Percentiles rank a stretch among this genome's conserved stretches.
Evolutionary conservation across 345 rosid genomes (phyloP).

Genomic region (Brassica carinata): DNA sequence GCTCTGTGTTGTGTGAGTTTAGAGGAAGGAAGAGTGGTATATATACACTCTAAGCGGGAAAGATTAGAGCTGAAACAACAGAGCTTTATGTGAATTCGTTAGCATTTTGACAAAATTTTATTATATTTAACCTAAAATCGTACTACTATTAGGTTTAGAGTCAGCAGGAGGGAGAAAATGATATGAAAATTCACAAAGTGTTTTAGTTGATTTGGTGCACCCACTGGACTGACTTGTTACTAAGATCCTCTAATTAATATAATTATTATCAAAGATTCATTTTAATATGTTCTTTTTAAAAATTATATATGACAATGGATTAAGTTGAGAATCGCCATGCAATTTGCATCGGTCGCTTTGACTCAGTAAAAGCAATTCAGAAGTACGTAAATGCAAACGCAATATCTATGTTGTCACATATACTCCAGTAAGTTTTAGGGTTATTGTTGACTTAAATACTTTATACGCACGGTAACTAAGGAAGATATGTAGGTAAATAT

Average conservation of each 20-base stretch:
- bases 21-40: constrained; percentile 21
- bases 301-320: neutral
- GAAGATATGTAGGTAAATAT: neutral
- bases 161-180: constrained; percentile 30
- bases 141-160: constrained; percentile 30
- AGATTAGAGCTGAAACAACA: constrained; percentile 17
- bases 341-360: neutral
- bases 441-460: neutral
- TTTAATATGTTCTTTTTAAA: neutral
- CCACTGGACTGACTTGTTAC: constrained; percentile 37
- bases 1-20: constrained; percentile 29
- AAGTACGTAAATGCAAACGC: neutral
- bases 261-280: constrained; percentile 5
- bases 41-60: constrained; percentile 36
- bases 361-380: neutral
- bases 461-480: neutral
- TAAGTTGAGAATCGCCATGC: constrained; percentile 14
- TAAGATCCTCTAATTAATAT: constrained; percentile 19
- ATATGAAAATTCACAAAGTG: neutral
- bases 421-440: neutral
- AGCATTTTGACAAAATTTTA: constrained; percentile 9
- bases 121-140: constrained; percentile 13
- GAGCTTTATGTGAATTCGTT: constrained; percentile 32
- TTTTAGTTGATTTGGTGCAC: constrained; percentile 45
- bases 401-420: neutral